These are phyloP conservation scores for Pseudozyma hubeiensis DNA, from an alignment of 1,284 basidiomycete genomes.

Conservation along the genomic window DNA sequence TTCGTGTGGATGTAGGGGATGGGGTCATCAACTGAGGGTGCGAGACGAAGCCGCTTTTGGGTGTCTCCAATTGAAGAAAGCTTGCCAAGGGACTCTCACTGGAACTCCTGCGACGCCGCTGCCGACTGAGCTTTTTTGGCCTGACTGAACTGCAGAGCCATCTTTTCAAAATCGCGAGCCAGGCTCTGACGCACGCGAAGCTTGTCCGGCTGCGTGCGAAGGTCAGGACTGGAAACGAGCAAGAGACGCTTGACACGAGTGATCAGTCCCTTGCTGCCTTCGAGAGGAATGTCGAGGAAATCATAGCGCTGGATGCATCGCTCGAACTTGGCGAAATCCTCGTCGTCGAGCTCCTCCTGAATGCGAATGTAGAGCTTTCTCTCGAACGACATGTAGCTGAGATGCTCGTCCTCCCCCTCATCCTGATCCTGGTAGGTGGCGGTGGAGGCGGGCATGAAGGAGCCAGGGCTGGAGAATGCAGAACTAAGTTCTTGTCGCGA, in stretches of 20 bases:
- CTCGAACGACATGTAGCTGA: conserved; percentile 27
- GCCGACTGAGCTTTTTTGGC: conserved; percentile 11
- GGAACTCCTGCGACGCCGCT: not conserved
- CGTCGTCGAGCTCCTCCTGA: conserved; percentile 46
- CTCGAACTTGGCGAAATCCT: conserved; percentile 59
- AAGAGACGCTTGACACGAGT: conserved; percentile 61
- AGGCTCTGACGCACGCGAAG: conserved; percentile 52
- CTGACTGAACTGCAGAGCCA: conserved; percentile 49
- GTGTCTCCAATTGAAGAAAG: not conserved
- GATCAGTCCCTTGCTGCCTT: conserved; percentile 58
- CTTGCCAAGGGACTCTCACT: not conserved
- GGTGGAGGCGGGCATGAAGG: conserved; percentile 17
- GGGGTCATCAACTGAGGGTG: too few relatives aligned
- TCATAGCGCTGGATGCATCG: conserved; percentile 62
- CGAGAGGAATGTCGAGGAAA: conserved; percentile 58
- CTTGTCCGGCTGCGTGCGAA: conserved; percentile 50
- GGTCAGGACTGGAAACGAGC: conserved; percentile 53
- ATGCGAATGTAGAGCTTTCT: conserved; percentile 58
- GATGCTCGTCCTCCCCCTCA: conserved; percentile 7
- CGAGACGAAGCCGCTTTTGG: conserved; percentile 1
- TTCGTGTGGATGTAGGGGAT: too few relatives aligned
- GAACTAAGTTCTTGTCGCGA: conserved; percentile 19
- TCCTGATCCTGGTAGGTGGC: conserved; percentile 9
- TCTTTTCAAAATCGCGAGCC: conserved; percentile 59
- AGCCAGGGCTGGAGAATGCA: conserved; percentile 29